Conservation (phyloP, 2,329 filamentous ascomycete genomes). For the Trichoderma breve region DNA sequence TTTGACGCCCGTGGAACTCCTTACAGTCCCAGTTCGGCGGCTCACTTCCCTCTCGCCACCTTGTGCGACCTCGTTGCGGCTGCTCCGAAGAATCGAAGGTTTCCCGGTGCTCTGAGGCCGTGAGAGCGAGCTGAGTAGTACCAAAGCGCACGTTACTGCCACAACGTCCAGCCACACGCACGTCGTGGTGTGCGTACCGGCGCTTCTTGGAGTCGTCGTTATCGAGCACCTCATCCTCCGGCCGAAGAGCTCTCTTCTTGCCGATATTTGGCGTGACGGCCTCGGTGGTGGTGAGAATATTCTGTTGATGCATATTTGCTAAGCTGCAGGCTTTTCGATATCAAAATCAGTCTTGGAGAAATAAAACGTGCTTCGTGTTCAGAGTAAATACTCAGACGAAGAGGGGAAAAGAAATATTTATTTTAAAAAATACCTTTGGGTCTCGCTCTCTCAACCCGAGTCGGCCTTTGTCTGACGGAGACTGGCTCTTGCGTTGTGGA, state of each 20-base stretch:
- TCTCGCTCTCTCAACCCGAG: not conserved
- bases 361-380: not conserved
- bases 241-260: not conserved
- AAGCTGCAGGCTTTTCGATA: not conserved
- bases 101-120: not conserved
- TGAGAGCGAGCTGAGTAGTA: not conserved
- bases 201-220: not conserved
- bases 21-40: not conserved
- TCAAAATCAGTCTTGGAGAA: not conserved
- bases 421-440: not conserved
- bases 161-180: not conserved
- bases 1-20: not conserved
- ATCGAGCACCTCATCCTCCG: not conserved
- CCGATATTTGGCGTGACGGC: not conserved
- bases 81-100: not conserved
- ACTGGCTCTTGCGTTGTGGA: not conserved
- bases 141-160: not conserved
- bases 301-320: not conserved
- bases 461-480: not conserved
- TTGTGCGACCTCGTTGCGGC: not conserved
- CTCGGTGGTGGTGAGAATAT: not conserved
- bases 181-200: not conserved
- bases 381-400: not conserved
- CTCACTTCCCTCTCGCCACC: constrained; percentile 8
- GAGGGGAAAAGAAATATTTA: not conserved